Conservation (phyloP, 2,329 filamentous ascomycete genomes). For the Beauveria caledonica region DNA sequence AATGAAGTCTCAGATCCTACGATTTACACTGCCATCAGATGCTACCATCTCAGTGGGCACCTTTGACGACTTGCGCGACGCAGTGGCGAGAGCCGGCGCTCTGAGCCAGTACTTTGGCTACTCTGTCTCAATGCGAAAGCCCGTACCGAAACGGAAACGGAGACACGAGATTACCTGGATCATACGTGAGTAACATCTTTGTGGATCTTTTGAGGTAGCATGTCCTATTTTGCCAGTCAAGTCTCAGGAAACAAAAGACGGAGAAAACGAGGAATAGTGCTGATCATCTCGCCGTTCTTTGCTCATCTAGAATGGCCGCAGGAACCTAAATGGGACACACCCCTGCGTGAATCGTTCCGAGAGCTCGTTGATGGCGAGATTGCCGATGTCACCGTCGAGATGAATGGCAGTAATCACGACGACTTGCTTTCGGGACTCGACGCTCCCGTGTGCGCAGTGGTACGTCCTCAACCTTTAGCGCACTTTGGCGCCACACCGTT, state of each 20-base stretch:
- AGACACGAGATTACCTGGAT: conserved; percentile 9
- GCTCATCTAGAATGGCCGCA: not conserved
- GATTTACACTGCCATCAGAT: not conserved
- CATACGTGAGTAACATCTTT: not conserved
- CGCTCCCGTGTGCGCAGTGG: conserved; percentile 1
- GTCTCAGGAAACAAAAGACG: not conserved
- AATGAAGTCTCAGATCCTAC: not conserved
- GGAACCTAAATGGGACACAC: not conserved
- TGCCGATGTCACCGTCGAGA: not conserved
- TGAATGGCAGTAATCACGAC: not conserved
- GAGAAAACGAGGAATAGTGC: not conserved
- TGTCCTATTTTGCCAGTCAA: not conserved
- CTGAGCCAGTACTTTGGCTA: conserved; percentile 9
- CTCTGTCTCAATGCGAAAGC: not conserved
- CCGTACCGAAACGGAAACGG: not conserved
- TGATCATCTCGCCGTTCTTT: not conserved
- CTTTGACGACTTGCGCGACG: not conserved
- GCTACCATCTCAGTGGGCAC: not conserved
- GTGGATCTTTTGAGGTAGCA: not conserved
- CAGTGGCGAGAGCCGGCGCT: not conserved
- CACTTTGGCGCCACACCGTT: not conserved
- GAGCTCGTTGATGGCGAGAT: not conserved
- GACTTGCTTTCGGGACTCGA: conserved; percentile 1
- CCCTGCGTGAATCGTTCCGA: not conserved
- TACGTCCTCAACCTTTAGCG: not conserved